These are phyloP conservation scores for Trypanosoma lewisi DNA, from an alignment of 208 protist species.

Conservation along the genomic window DNA sequence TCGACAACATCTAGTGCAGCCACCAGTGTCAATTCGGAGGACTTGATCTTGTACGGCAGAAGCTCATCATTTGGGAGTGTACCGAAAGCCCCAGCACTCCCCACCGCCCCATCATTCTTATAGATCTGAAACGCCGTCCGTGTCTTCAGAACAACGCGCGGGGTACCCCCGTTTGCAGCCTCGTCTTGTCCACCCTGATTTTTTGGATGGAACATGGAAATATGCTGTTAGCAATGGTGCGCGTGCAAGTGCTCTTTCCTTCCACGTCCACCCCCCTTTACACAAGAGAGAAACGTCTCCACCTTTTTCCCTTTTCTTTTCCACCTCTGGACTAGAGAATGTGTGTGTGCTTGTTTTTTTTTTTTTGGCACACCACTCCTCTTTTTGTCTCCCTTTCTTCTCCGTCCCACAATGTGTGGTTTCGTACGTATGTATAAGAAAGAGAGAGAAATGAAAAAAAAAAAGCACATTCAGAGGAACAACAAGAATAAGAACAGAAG, in stretches of 20 bases:
- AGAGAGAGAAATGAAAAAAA: constrained; percentile 3
- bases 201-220: constrained; percentile 10
- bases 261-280: too few species aligned
- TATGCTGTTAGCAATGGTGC: not conserved
- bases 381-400: not conserved
- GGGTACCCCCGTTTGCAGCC: not conserved
- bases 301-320: too few species aligned
- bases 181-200: constrained; percentile 1
- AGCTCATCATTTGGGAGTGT: constrained; percentile 49
- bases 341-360: too few species aligned
- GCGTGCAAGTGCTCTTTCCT: not conserved
- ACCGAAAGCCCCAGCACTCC: constrained; percentile 53
- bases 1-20: constrained; percentile 56
- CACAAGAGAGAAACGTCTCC: not conserved
- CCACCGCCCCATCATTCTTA: constrained; percentile 31
- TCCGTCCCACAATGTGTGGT: not conserved
- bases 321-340: too few species aligned
- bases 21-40: constrained; percentile 61
- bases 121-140: constrained; percentile 82
- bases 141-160: constrained; percentile 47
- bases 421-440: constrained; percentile 1
- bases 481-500: constrained; percentile 7
- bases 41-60: constrained; percentile 69
- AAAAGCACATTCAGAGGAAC: not conserved
- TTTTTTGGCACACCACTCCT: not conserved